These are phyloP conservation scores for Solanum medicagineum DNA, from an alignment of 257 asterid species.

Conservation along the genomic window DNA sequence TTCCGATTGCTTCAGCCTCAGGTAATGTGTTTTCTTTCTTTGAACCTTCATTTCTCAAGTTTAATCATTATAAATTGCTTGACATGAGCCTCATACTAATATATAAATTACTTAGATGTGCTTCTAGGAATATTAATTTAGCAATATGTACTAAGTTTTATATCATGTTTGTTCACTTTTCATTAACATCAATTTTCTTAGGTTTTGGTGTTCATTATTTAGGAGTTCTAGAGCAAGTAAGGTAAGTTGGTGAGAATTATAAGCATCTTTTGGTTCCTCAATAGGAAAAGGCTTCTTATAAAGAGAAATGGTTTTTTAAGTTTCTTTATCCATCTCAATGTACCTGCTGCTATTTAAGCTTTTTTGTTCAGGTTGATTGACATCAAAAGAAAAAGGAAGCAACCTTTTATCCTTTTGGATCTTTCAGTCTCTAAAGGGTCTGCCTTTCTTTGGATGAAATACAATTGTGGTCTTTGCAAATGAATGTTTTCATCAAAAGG, in stretches of 20 bases:
- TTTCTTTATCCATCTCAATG: background rate
- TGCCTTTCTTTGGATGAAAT: background rate
- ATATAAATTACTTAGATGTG: background rate
- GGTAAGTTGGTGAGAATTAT: background rate
- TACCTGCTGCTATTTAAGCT: background rate
- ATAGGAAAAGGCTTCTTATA: background rate
- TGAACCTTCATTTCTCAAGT: background rate
- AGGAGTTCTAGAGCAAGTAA: background rate
- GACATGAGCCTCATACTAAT: background rate
- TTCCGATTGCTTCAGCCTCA: conserved; percentile 88
- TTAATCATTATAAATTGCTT: background rate
- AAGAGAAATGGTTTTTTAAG: background rate
- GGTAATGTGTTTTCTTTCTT: conserved; percentile 35
- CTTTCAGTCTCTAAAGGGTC: background rate
- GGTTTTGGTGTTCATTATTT: background rate
- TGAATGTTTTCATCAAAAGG: background rate
- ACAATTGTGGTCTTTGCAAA: background rate
- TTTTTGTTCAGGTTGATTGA: background rate
- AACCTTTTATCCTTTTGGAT: background rate
- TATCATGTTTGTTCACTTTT: background rate
- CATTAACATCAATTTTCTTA: background rate
- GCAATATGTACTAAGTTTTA: background rate
- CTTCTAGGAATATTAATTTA: background rate
- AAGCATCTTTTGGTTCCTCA: background rate
- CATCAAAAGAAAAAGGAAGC: background rate